These are phyloP conservation scores for Cicer judaicum DNA, from an alignment of 306 rosid species.

Conservation along the genomic window DNA sequence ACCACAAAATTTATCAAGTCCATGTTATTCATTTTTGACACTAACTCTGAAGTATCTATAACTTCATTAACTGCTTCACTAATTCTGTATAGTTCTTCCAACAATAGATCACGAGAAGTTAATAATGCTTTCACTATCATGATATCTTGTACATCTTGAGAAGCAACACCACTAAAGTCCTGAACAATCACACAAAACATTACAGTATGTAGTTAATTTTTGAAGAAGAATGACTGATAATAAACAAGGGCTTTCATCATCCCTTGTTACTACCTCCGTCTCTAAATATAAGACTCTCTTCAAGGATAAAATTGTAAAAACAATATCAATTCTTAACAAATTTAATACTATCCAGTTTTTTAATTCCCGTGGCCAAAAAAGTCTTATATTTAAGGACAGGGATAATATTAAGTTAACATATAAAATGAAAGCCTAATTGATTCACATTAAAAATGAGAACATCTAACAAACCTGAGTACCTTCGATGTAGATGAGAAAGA, in stretches of 20 bases:
- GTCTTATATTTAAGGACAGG: too few species aligned
- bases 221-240: constrained; percentile 29
- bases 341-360: too few species aligned
- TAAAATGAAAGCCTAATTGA: constrained; percentile 24
- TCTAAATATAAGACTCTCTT: too few species aligned
- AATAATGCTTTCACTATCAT: constrained; percentile 67
- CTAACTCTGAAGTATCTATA: constrained; percentile 72
- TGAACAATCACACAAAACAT: constrained; percentile 52
- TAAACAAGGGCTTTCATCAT: constrained; percentile 4
- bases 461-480: constrained; percentile 71
- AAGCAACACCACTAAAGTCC: constrained; percentile 52
- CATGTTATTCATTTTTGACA: constrained; percentile 63
- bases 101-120: constrained; percentile 72
- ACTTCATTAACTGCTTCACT: constrained; percentile 65
- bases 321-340: too few species aligned
- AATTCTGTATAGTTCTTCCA: constrained; percentile 76
- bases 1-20: constrained; percentile 51
- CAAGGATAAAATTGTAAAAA: too few species aligned
- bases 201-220: constrained; percentile 46
- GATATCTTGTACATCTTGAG: constrained; percentile 54
- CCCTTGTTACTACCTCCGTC: not conserved
- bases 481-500: constrained; percentile 49
- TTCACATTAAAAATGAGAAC: constrained; percentile 40
- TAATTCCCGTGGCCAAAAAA: too few species aligned
- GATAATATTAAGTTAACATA: too few species aligned